Conservation (phyloP, 2,329 filamentous ascomycete genomes). For the Penicillium palitans region DNA sequence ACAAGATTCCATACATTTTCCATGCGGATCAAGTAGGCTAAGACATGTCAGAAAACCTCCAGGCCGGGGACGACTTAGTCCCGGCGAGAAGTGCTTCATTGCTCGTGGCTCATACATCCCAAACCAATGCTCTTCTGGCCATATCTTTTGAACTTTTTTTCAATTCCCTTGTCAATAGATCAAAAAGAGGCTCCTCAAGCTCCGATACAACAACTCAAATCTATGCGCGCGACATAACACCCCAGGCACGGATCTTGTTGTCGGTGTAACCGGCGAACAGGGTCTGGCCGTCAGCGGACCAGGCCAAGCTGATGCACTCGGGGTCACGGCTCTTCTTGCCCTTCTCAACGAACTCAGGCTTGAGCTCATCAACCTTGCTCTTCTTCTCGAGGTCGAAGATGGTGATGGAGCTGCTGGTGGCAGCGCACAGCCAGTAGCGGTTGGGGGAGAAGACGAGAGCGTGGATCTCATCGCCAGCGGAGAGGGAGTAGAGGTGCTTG, state of each 20-base stretch:
- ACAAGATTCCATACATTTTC: constrained; percentile 38
- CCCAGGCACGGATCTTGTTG: constrained; percentile 98
- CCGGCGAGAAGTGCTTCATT: constrained; percentile 40
- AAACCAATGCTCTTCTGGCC: constrained; percentile 37
- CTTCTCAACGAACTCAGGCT: constrained; percentile 93
- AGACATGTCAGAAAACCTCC: constrained; percentile 40
- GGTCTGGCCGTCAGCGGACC: constrained; percentile 98
- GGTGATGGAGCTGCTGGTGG: constrained; percentile 96
- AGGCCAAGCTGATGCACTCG: constrained; percentile 96
- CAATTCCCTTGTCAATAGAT: constrained; percentile 34
- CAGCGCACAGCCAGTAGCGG: constrained; percentile 99
- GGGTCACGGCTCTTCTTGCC: constrained; percentile 99
- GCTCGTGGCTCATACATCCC: constrained; percentile 49
- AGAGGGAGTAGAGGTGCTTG: constrained; percentile 99
- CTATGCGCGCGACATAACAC: constrained; percentile 93
- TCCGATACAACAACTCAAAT: constrained; percentile 29
- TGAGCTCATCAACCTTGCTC: constrained; percentile 99
- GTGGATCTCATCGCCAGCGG: constrained; percentile 99
- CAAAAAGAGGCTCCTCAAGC: constrained; percentile 32
- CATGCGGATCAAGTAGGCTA: constrained; percentile 40
- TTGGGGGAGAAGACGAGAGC: constrained; percentile 99
- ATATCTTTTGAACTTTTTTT: constrained; percentile 37
- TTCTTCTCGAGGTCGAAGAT: constrained; percentile 99
- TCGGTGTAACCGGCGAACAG: constrained; percentile 99
- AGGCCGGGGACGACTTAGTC: constrained; percentile 18